These are phyloP conservation scores for Cordyceps javanica DNA, from an alignment of 2,329 filamentous ascomycete genomes.

Conservation along the genomic window DNA sequence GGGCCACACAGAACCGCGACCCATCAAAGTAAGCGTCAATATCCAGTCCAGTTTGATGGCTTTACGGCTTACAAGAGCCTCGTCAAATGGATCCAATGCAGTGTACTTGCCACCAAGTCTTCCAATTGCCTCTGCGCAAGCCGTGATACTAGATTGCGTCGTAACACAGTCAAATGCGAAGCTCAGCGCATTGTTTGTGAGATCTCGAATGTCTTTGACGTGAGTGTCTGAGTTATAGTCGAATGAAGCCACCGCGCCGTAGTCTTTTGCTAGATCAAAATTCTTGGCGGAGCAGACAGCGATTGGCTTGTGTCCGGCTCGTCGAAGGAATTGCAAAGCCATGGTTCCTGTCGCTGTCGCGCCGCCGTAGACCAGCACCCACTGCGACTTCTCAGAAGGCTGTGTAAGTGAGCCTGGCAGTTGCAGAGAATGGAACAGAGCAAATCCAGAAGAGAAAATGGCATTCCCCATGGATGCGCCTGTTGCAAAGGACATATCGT, in stretches of 20 bases:
- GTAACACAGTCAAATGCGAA: slow-evolving; percentile 34
- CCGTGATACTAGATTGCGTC: slow-evolving; percentile 20
- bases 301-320: slow-evolving; percentile 10
- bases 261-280: slow-evolving; percentile 28
- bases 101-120: slow-evolving; percentile 30
- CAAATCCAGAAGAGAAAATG: slow-evolving; percentile 23
- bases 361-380: slow-evolving; percentile 40
- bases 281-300: slow-evolving; percentile 21
- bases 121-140: slow-evolving; percentile 33
- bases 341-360: slow-evolving; percentile 35
- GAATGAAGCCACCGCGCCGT: slow-evolving; percentile 33
- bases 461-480: slow-evolving; percentile 20
- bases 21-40: slow-evolving; percentile 22
- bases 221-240: slow-evolving; percentile 26
- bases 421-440: slow-evolving; percentile 23
- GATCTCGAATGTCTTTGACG: slow-evolving; percentile 25
- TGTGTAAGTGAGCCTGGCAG: slow-evolving; percentile 19
- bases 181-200: slow-evolving; percentile 30
- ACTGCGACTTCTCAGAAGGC: slow-evolving; percentile 9
- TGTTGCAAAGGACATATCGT: slow-evolving; percentile 17
- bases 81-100: slow-evolving; percentile 27
- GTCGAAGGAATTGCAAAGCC: slow-evolving; percentile 30
- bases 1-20: slow-evolving; percentile 17
- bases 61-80: neutral
- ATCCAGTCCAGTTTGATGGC: slow-evolving; percentile 22